Evolutionary conservation across 2,329 filamentous ascomycete species (phyloP), one percentile per base, ranked within the genome.

Genomic region (Grosmannia serpens): DNA sequence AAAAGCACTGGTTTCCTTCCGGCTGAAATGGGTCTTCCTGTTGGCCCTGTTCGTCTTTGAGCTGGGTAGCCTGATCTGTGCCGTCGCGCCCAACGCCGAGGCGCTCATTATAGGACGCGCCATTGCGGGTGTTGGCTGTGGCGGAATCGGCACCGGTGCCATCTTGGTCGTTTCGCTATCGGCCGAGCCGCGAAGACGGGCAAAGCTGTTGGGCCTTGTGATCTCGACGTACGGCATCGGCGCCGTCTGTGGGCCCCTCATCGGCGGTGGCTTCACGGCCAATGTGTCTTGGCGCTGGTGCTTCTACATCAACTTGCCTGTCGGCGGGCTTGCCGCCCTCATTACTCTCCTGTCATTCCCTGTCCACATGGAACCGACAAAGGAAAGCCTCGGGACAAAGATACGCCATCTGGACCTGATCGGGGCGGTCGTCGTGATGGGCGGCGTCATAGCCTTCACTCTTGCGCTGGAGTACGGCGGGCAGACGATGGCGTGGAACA

Each of bases 71-170:
- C 47, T 64, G 22, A 60, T 64, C 22, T 73, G 69, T 56, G 74
- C 71, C 33, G 68, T 74, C 13, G 72, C 74, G 0, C 74, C 74
- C 0, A 68, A 62, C 3, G 76, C 75, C n/a, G 70, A 70, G 7
- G 69, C 70, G 46, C 74, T 78, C 50, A 78, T 78, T 51, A 66
- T 77, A 10, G 76, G 76, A 1, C 73, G 76, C 33, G 76, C 76
- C 33, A 65, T 79, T 57, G 74, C 76, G 49, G 76, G 76, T 61
- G 68, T 77, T 59, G 75, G 75, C 56, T 71, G 71, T 11, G 74
- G 72, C 53, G 75, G 75, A 54, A 66, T 78, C 46, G 74, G 74
- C 57, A 74, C 73, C 7, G 75, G 75, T 35, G 70, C 70, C 59
- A 72, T 76, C 27, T 71, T 76, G 58, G 75, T 77, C 55, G 68